These are phyloP conservation scores for Pythium sukuiense DNA, from an alignment of 352 stramenopile genomes.

Conservation along the genomic window DNA sequence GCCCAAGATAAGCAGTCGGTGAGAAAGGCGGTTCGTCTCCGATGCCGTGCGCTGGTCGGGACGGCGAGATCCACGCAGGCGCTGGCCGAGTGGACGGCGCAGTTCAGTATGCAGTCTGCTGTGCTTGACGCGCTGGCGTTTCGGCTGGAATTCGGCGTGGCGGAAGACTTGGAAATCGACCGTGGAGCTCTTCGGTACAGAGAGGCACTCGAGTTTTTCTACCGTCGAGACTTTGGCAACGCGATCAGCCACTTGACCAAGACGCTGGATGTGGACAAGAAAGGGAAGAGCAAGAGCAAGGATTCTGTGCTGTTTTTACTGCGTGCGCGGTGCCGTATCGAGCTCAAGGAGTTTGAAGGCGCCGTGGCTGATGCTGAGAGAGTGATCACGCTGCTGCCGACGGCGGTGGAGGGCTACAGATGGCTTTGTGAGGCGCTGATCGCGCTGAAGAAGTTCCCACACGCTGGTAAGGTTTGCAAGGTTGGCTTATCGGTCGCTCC, in stretches of 20 bases:
- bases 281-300: conserved; percentile 21
- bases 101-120: conserved; percentile 3
- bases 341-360: conserved; percentile 19
- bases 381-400: conserved; percentile 25
- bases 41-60: conserved; percentile 19
- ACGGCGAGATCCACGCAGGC: conserved; percentile 5
- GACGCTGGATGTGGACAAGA: conserved; percentile 12
- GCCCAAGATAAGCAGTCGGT: neutral
- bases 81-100: conserved; percentile 1
- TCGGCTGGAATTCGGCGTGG: conserved; percentile 14
- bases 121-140: conserved; percentile 27
- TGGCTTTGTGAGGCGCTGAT: conserved; percentile 21
- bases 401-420: conserved; percentile 15
- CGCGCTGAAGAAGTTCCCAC: conserved; percentile 6
- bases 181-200: conserved; percentile 11
- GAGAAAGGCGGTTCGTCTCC: neutral
- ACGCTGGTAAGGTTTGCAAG: conserved; percentile 19
- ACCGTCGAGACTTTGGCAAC: conserved; percentile 28
- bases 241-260: conserved; percentile 13
- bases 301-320: conserved; percentile 25
- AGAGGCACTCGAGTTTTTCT: conserved; percentile 12
- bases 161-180: neutral
- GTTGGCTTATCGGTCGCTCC: conserved; percentile 14
- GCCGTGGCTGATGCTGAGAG: conserved; percentile 19
- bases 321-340: conserved; percentile 16